Percentiles rank a stretch among this genome's conserved stretches.
Conservation (phyloP, 345 rosid genomes). For the Xanthoceras sorbifolium region DNA sequence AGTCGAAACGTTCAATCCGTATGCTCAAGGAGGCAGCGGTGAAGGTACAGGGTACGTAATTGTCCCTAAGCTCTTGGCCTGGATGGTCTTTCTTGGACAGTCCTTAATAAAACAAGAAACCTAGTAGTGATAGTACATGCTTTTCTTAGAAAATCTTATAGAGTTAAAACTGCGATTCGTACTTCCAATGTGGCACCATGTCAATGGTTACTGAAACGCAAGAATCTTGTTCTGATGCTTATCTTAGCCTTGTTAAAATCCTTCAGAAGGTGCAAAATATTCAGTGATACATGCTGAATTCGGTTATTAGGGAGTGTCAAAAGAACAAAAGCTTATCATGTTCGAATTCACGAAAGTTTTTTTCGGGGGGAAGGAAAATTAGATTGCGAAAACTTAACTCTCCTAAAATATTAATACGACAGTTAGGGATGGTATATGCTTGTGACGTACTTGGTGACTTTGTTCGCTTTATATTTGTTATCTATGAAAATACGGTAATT, state of each 20-base stretch:
- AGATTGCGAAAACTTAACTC: not conserved
- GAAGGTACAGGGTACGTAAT: constrained; percentile 83
- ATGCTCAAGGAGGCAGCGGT: constrained; percentile 60
- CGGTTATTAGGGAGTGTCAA: not conserved
- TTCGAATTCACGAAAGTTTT: not conserved
- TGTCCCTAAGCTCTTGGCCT: constrained; percentile 12
- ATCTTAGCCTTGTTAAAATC: not conserved
- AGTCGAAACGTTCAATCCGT: constrained; percentile 79
- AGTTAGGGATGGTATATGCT: not conserved
- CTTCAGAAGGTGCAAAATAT: not conserved
- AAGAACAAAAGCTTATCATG: not conserved
- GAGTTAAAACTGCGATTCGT: not conserved
- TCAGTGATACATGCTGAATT: not conserved
- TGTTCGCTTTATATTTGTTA: not conserved
- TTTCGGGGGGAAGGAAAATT: not conserved
- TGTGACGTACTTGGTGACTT: not conserved
- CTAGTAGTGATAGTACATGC: not conserved
- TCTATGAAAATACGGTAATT: not conserved
- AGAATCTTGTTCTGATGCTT: not conserved
- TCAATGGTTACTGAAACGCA: not conserved
- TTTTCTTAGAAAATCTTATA: not conserved
- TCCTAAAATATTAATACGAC: not conserved
- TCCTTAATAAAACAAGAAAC: not conserved
- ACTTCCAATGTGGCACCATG: not conserved
- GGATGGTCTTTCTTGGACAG: not conserved